Evolutionary conservation across 1,284 basidiomycete genomes (phyloP).

Genomic region (Puccinia polysora): DNA sequence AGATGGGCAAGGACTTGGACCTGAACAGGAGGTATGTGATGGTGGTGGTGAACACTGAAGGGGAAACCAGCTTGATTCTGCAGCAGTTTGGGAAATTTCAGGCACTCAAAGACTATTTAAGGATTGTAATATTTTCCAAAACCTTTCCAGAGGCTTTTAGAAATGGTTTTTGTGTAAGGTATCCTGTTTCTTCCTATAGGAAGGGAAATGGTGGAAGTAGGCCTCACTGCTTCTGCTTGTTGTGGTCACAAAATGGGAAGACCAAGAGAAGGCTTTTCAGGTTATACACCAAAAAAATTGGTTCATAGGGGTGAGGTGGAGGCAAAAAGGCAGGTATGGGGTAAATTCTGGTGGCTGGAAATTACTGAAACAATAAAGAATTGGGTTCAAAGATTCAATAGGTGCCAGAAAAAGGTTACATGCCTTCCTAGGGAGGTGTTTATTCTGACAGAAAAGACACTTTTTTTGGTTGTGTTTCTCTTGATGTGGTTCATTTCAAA

Average conservation of each 20-base stretch:
- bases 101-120: too few relatives aligned
- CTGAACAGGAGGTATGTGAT: not conserved
- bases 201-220: not conserved
- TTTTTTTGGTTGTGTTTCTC: not conserved
- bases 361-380: too few relatives aligned
- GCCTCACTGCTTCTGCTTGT: not conserved
- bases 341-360: not conserved
- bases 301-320: not conserved
- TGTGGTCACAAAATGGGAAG: not conserved
- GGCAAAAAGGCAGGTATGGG: not conserved
- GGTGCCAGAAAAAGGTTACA: too few relatives aligned
- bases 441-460: not conserved
- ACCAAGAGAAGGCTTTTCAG: not conserved
- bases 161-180: too few relatives aligned
- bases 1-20: not conserved
- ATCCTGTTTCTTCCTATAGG: too few relatives aligned
- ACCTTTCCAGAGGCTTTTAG: too few relatives aligned
- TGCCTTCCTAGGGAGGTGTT: too few relatives aligned
- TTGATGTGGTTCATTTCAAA: not conserved
- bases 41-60: not conserved
- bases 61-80: too few relatives aligned
- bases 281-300: not conserved
- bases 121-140: too few relatives aligned
- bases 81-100: too few relatives aligned
- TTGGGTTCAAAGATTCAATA: too few relatives aligned